These are phyloP conservation scores for Teratosphaeria viscida DNA, from an alignment of 2,329 filamentous ascomycete genomes.

Conservation along the genomic window DNA sequence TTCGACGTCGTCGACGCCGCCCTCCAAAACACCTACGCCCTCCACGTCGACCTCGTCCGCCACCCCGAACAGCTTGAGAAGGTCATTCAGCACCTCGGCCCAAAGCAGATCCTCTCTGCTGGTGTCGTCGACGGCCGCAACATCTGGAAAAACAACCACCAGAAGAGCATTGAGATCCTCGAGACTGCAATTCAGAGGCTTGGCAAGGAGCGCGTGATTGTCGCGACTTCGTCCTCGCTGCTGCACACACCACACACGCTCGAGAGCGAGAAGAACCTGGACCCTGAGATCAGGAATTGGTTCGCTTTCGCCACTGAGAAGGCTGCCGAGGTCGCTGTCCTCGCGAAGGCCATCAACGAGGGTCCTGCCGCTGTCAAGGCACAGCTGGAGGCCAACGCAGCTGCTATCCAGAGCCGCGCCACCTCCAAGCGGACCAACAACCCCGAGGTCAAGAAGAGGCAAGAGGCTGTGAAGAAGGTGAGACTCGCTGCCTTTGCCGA, in stretches of 20 bases:
- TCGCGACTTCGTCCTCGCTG: slow-evolving; percentile 92
- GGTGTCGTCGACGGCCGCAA: slow-evolving; percentile 98
- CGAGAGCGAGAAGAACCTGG: slow-evolving; percentile 96
- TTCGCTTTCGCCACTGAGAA: slow-evolving; percentile 98
- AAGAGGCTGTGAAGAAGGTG: slow-evolving; percentile 70
- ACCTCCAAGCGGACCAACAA: slow-evolving; percentile 94
- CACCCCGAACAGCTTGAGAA: slow-evolving; percentile 94
- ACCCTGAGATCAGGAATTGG: slow-evolving; percentile 88
- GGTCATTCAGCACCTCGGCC: slow-evolving; percentile 70
- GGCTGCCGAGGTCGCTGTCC: slow-evolving; percentile 76
- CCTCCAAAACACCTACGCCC: slow-evolving; percentile 61
- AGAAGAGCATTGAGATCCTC: slow-evolving; percentile 81
- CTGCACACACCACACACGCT: slow-evolving; percentile 98
- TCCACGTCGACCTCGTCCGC: slow-evolving; percentile 94
- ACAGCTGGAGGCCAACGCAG: slow-evolving; percentile 92
- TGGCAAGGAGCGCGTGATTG: slow-evolving; percentile 93
- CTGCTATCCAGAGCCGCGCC: slow-evolving; percentile 82
- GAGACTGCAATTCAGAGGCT: slow-evolving; percentile 90
- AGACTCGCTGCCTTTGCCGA: slow-evolving; percentile 41
- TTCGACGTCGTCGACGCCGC: slow-evolving; percentile 69
- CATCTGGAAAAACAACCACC: slow-evolving; percentile 99
- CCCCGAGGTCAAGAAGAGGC: slow-evolving; percentile 92
- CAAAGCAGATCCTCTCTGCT: slow-evolving; percentile 81
- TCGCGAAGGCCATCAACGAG: slow-evolving; percentile 93
- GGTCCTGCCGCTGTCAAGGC: slow-evolving; percentile 77